Conservation (phyloP, 2,329 filamentous ascomycete genomes). For the Monosporascus sp. region DNA sequence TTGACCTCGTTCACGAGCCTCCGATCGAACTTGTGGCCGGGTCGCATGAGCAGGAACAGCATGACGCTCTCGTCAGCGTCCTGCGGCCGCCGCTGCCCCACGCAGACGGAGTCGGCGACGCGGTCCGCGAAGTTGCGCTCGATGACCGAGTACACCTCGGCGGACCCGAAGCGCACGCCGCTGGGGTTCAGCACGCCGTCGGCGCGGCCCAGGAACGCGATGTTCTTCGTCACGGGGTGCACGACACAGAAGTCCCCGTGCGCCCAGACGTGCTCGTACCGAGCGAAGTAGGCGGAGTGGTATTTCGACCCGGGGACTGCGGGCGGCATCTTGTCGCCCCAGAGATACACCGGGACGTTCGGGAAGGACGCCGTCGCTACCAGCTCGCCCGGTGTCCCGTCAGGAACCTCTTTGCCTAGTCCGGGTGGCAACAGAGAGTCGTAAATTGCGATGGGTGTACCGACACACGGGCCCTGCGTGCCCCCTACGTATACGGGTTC, state of each 20-base stretch:
- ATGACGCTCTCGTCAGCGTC: conserved; percentile 51
- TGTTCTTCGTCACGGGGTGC: conserved; percentile 60
- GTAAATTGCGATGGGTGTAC: conserved; percentile 51
- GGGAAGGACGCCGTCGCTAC: conserved; percentile 68
- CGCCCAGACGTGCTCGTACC: conserved; percentile 67
- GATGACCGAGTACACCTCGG: conserved; percentile 73
- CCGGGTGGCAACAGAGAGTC: conserved; percentile 53
- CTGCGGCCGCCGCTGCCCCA: conserved; percentile 64
- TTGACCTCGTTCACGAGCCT: conserved; percentile 55
- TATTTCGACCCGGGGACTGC: conserved; percentile 52
- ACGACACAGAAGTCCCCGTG: conserved; percentile 76
- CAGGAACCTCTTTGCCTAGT: conserved; percentile 37
- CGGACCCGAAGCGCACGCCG: conserved; percentile 73
- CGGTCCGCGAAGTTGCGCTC: conserved; percentile 59
- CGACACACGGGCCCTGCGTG: conserved; percentile 44
- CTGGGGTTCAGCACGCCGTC: conserved; percentile 78
- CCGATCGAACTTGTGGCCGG: conserved; percentile 50
- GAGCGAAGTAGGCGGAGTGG: conserved; percentile 54
- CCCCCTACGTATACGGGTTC: conserved; percentile 59
- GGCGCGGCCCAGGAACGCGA: conserved; percentile 64
- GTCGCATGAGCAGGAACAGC: conserved; percentile 51
- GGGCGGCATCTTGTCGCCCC: conserved; percentile 42
- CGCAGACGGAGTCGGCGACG: conserved; percentile 70
- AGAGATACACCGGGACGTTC: conserved; percentile 66
- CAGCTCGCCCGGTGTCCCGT: conserved; percentile 68